Percentiles rank a stretch among this genome's conserved stretches.
Evolutionary conservation across 306 rosid species (phyloP).

Genomic region (Castanea crenata): DNA sequence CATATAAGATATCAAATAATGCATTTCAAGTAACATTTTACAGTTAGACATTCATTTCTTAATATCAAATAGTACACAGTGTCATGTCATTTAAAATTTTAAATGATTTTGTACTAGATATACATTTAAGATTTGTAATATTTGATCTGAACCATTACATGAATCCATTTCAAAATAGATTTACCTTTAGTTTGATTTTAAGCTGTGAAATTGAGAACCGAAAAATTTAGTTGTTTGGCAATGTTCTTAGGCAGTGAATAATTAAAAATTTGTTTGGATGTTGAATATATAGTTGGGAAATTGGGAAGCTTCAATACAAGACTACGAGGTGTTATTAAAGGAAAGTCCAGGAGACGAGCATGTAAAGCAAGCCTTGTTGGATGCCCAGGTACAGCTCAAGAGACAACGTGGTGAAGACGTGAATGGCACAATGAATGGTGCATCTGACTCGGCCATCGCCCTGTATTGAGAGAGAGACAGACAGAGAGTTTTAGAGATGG

Average conservation of each 20-base stretch:
- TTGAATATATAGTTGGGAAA: slow-evolving; percentile 50
- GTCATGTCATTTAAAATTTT: no score
- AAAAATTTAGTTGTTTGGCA: not conserved
- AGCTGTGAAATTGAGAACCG: no score
- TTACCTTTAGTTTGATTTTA: no score
- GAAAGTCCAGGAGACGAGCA: slow-evolving; percentile 59
- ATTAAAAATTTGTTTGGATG: slow-evolving; percentile 1
- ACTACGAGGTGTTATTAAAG: slow-evolving; percentile 57
- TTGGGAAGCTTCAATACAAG: slow-evolving; percentile 74
- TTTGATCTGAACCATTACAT: no score
- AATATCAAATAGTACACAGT: no score
- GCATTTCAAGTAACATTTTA: no score
- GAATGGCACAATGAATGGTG: slow-evolving; percentile 12
- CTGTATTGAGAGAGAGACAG: not conserved
- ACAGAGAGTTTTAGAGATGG: not conserved
- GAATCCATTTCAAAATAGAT: no score
- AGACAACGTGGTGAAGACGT: slow-evolving; percentile 27
- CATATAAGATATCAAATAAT: no score
- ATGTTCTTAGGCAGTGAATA: not conserved
- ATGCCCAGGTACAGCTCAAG: slow-evolving; percentile 46
- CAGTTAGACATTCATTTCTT: no score
- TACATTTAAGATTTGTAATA: no score
- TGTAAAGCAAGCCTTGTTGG: slow-evolving; percentile 41
- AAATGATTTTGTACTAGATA: no score
- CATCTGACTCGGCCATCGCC: slow-evolving; percentile 2